Conservation (phyloP, 2,329 filamentous ascomycete genomes). For the Iodosphaeria phyllophila region DNA sequence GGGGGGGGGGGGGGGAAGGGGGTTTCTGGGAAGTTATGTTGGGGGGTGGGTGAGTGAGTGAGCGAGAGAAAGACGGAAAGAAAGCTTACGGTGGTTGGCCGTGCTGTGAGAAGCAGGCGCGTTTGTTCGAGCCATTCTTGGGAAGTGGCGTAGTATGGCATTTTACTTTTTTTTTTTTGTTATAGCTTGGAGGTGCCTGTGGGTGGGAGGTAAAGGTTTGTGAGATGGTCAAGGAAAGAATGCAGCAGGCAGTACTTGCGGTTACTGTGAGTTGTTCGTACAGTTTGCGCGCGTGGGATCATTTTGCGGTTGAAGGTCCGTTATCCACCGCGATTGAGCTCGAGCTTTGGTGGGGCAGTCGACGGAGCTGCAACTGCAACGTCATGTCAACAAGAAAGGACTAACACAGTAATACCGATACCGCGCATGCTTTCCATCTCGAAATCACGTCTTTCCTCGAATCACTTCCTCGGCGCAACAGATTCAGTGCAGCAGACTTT, state of each 20-base stretch:
- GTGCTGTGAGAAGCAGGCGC: slow-evolving; percentile 64
- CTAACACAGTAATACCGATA: background rate
- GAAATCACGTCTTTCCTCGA: background rate
- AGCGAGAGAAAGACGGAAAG: background rate
- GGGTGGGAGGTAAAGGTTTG: slow-evolving; percentile 1
- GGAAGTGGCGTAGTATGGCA: slow-evolving; percentile 67
- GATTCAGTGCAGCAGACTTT: no score
- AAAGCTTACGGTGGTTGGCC: slow-evolving; percentile 56
- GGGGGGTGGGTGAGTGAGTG: slow-evolving; percentile 1
- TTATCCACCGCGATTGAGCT: background rate
- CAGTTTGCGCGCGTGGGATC: background rate
- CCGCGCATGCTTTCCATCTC: background rate
- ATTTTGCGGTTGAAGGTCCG: background rate
- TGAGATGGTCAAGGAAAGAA: background rate
- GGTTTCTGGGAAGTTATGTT: slow-evolving; percentile 1
- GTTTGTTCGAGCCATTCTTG: slow-evolving; percentile 89
- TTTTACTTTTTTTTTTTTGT: no score
- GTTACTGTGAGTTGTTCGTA: background rate
- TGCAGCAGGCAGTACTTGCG: background rate
- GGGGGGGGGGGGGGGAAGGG: no score
- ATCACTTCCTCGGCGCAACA: no score
- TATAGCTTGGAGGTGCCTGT: no score
- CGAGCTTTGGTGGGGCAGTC: slow-evolving; percentile 2
- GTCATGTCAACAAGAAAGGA: background rate
- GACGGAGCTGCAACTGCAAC: background rate